Evolutionary conservation across 306 rosid genomes (phyloP).

Genomic region (Chamaecrista fasciculata): DNA sequence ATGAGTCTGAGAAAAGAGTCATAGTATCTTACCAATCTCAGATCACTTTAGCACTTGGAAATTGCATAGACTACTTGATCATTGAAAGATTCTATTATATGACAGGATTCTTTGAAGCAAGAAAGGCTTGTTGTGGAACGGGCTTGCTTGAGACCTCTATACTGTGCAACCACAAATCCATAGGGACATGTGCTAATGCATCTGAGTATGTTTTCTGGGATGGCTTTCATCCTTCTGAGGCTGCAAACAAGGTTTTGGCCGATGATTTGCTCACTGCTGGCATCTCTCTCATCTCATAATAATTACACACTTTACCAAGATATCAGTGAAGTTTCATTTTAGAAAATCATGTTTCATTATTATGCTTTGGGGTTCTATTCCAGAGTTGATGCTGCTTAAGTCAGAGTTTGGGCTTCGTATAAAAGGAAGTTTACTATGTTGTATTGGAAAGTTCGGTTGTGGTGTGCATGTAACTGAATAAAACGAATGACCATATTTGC

Average conservation of each 20-base stretch:
- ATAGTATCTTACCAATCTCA: no score
- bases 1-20: no score
- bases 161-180: constrained; percentile 51
- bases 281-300: constrained; percentile 47
- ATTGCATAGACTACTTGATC: no score
- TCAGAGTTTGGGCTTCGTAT: background rate
- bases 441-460: background rate
- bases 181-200: constrained; percentile 77
- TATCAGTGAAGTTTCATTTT: no score
- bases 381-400: background rate
- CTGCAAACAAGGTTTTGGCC: constrained; percentile 51
- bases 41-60: no score
- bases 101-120: constrained; percentile 66
- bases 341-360: background rate
- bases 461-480: background rate
- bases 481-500: background rate
- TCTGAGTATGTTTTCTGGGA: constrained; percentile 80
- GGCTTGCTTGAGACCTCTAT: constrained; percentile 62
- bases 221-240: constrained; percentile 67
- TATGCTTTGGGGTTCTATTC: background rate
- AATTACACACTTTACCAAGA: constrained; percentile 5
- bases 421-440: background rate
- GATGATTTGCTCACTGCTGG: constrained; percentile 40
- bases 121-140: constrained; percentile 69
- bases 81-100: background rate